Evolutionary conservation across 108 stramenopile genomes (phyloP).

Genomic region (Fistulifera pelliculosa): DNA sequence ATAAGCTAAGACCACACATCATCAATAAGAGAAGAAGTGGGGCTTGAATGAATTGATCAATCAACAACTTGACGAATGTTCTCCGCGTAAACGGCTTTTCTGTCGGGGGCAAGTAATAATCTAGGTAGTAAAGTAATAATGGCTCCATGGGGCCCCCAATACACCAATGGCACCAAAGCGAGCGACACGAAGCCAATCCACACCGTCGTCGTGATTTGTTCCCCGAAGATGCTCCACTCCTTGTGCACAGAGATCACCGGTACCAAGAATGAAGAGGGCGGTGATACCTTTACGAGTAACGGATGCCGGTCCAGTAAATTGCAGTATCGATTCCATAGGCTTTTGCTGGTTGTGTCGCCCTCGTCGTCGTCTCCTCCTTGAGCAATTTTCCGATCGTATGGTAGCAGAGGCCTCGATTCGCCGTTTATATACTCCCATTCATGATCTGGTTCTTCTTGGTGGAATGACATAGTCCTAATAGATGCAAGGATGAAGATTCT

Average conservation of each 20-base stretch:
- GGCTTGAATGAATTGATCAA: slow-evolving; percentile 33
- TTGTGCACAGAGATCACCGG: slow-evolving; percentile 27
- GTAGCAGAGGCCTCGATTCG: too few species aligned
- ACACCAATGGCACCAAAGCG: slow-evolving; percentile 28
- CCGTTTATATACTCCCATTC: too few species aligned
- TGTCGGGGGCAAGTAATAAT: slow-evolving; percentile 27
- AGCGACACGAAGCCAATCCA: slow-evolving; percentile 11
- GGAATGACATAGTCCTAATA: too few species aligned
- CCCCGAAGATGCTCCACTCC: slow-evolving; percentile 22
- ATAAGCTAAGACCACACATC: slow-evolving; percentile 15
- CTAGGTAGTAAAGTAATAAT: slow-evolving; percentile 32
- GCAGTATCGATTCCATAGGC: slow-evolving; percentile 20
- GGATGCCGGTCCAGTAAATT: slow-evolving; percentile 10
- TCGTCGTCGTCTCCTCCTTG: too few species aligned
- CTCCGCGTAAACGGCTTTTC: slow-evolving; percentile 22
- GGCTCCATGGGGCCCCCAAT: slow-evolving; percentile 23
- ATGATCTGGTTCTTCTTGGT: too few species aligned
- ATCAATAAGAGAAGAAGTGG: slow-evolving; percentile 20
- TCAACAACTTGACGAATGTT: slow-evolving; percentile 22
- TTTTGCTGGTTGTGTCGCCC: too few species aligned
- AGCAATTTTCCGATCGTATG: too few species aligned
- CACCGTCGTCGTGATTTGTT: not conserved
- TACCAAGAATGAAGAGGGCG: slow-evolving; percentile 20
- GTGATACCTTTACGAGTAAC: slow-evolving; percentile 29
- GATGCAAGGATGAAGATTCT: too few species aligned